Evolutionary conservation across 257 asterid genomes (phyloP), one percentile per base, ranked within the genome.

Genomic region (Solanum sitiens): DNA sequence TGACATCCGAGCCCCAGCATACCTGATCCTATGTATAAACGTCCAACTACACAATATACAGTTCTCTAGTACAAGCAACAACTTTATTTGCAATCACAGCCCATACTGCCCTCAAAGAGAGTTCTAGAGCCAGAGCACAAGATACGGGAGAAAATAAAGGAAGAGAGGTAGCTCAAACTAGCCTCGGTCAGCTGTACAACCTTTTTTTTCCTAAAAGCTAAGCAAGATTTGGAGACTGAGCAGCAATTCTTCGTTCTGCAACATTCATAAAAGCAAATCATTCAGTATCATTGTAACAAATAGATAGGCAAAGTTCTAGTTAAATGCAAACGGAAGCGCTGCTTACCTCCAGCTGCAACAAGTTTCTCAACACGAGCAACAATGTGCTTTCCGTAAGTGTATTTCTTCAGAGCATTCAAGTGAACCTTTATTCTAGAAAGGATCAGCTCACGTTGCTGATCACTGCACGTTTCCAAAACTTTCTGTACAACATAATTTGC

Each of bases 151-250:
- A 10, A 40, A 25, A 45, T 72, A 42, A 74, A 39, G 70, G 88
- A 86, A 68, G 76, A 71, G 88, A 86, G 89, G 88, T 45, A 86
- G 94, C 93, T 92, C 96, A 93, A 93, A 94, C 98, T 94, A 92
- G 94, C 98, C 96, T 94, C 80, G 30, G 95, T 94, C 93, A 94
- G 95, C 96, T 94, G 98, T 94, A 94, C 98, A 94, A 88, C 93
- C n/a, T n/a, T 27, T 83, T 88, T 83, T 86, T 92, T 83, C 93
- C 93, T 90, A 91, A 71, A 11, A 71, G 87, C 88, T 89, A 91
- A 16, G 90, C 91, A 21, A 91, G 86, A 37, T 89, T 87, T 50
- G 87, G 86, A 87, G 86, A 67, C 88, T 90, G 93, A 67, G 96
- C 95, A 20, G 87, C 87, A 50, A 90, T 93, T 88, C 97, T 92